These are phyloP conservation scores for Alternaria solani DNA, from an alignment of 2,329 filamentous ascomycete species.

Conservation along the genomic window DNA sequence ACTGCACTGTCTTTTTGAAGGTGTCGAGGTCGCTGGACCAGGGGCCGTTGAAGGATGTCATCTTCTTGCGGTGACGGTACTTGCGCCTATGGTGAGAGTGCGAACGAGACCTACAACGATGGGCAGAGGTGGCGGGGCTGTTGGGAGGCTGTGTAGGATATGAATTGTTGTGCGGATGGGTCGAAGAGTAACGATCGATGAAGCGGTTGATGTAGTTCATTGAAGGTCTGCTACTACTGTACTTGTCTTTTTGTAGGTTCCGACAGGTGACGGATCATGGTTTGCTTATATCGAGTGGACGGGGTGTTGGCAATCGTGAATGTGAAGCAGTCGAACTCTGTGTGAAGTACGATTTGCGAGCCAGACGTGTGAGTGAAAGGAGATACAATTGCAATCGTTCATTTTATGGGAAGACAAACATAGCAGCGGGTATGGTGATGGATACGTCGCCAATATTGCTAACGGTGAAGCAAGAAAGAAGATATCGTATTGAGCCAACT, in stretches of 20 bases:
- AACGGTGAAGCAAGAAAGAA: not conserved
- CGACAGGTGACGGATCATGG: not conserved
- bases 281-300: conserved; percentile 10
- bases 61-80: conserved; percentile 13
- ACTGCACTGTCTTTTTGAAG: conserved; percentile 35
- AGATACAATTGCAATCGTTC: not conserved
- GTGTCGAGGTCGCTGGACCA: conserved; percentile 35
- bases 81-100: conserved; percentile 16
- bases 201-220: conserved; percentile 23
- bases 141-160: not conserved
- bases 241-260: not conserved
- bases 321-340: conserved; percentile 8
- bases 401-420: not conserved
- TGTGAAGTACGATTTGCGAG: conserved; percentile 10
- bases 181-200: conserved; percentile 10
- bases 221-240: not conserved
- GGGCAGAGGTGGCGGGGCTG: not conserved
- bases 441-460: not conserved
- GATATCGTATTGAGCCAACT: conserved; percentile 7
- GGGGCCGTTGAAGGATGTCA: conserved; percentile 36
- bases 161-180: not conserved
- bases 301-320: conserved; percentile 1
- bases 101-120: not conserved
- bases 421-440: not conserved
- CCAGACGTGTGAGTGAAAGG: not conserved